phyloP scores from a whole-genome alignment of 768 basidiomycete species.

The Arthromyces matolae region DNA sequence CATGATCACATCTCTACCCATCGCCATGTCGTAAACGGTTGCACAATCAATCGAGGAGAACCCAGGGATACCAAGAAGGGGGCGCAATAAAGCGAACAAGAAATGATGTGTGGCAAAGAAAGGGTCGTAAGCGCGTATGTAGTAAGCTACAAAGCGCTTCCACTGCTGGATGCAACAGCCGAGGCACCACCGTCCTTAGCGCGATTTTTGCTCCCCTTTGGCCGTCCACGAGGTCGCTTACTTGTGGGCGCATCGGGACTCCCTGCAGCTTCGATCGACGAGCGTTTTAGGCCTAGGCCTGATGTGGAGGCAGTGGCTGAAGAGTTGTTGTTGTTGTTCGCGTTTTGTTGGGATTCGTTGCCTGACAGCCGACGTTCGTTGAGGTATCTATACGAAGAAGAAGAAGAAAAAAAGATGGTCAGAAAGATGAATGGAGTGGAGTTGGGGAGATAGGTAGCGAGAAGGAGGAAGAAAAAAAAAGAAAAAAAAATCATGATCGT shows the following conservation, averaged over 20 bases:
- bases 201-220: slow-evolving; percentile 68
- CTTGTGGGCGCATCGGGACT: slow-evolving; percentile 22
- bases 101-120: too few relatives aligned
- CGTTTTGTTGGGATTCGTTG: slow-evolving; percentile 29
- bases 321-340: too few relatives aligned
- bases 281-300: slow-evolving; percentile 27
- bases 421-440: neutral
- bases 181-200: slow-evolving; percentile 17
- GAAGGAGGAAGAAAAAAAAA: too few relatives aligned
- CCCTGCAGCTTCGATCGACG: slow-evolving; percentile 16
- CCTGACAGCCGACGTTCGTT: slow-evolving; percentile 60
- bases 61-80: too few relatives aligned
- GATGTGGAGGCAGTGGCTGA: slow-evolving; percentile 7
- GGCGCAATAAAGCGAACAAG: too few relatives aligned
- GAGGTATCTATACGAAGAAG: slow-evolving; percentile 43
- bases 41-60: too few relatives aligned
- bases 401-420: neutral
- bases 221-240: slow-evolving; percentile 62
- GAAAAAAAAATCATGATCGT: too few relatives aligned
- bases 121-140: neutral
- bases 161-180: slow-evolving; percentile 2
- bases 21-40: too few relatives aligned
- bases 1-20: too few relatives aligned
- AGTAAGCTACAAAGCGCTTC: slow-evolving; percentile 8
- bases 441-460: neutral